Base-by-base conservation (phyloP, 2,329 filamentous ascomycete species). In the Lomentospora prolificans region DNA sequence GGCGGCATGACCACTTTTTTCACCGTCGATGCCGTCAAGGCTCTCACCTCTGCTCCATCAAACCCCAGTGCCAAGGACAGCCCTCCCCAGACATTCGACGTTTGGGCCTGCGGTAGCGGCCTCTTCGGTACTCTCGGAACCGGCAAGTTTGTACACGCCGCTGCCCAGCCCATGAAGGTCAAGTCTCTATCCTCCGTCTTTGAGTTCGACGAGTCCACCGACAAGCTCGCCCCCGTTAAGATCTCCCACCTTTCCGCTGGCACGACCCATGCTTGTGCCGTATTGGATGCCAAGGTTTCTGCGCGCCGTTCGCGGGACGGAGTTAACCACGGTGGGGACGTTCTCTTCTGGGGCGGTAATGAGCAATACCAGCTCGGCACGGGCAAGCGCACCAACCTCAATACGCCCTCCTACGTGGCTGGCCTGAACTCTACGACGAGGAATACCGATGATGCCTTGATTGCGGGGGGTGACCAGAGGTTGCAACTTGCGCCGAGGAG, bases 281-380 rank as follows among this genome's bases (percentile, higher is more conserved):
- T 94, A 8, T 85, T 97, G 82, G 80, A 84, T 64, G 88, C 88
- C 1, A 77, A 84, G 55, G 77, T 90, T 4, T 72, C 76, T 14
- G 78, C 84, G 1, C 72, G 77, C 2, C 67, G 63, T 58, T 70
- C 66, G 55, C 75, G 63, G 14, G 87, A 90, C 64, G 27, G 36
- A 14, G 89, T 85, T 1, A 91, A 94, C 66, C 96, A 85, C 82
- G 94, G 94, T 51, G 84, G 87, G 3, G 94, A 97, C 67, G 85
- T 91, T 28, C 69, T 97, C 1, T 95, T 89, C 76, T 99, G 91
- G 89, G 94, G 94, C 59, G 90, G 90, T 55, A 99, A 97, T 64
- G 91, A 97, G 72, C 82, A 86, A 67, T 96, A 87, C 69, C 94
- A 99, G 71, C 80, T 99, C 25, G 94, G 94, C 10, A 96, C 87